Evolutionary conservation across 2,329 filamentous ascomycete species (phyloP), one percentile per base, ranked within the genome.

Genomic region (Ophiostoma himal-ulmi): DNA sequence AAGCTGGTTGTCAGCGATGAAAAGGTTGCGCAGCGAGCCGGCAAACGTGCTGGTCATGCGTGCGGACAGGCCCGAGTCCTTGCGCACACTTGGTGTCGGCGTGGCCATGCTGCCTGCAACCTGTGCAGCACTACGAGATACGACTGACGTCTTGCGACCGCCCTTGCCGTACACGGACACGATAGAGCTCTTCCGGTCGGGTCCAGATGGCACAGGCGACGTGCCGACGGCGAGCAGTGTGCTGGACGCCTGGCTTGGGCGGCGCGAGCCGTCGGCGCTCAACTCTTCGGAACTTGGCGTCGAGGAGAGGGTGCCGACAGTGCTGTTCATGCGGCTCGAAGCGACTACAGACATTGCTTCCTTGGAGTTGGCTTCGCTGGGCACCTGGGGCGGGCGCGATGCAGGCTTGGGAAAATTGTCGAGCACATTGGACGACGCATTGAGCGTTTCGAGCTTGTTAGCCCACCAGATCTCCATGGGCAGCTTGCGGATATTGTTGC

Each of bases 401-500:
- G 89, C 86, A 30, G 92, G 92, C 77, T 96, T 97, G 0, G 95
- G 95, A 77, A 99, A 98, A 57, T 87, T 88, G 68, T 94, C 91
- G 26, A 99, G 84, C 7, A 98, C 90, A 75, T 99, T 99, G 13
- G 95, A 97, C 0, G 94, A 98, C 14, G 96, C 89, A 75, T 99
- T 99, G 71, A 99, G 85, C 0, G 91, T 94, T 79, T 98, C 94
- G 70, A 99, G 81, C 77, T 91, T 93, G 75, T 90, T 90, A 68
- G 94, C 94, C 84, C 92, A 94, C 95, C 95, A 99, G n/a, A 99
- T 85, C 77, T 99, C 95, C 77, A 92, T 88, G 1, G 95, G 95
- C 41, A 99, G 83, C 76, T 90, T 91, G 74, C 90, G 91, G 71
- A 99, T 86, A 77, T 98, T 99, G 82, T 98, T 99, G 77, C 95